Percentiles rank a stretch among this genome's conserved stretches.
Evolutionary conservation across 176 grass and related monocot species (phyloP).

Genomic region (Tillandsia fasciculata): DNA sequence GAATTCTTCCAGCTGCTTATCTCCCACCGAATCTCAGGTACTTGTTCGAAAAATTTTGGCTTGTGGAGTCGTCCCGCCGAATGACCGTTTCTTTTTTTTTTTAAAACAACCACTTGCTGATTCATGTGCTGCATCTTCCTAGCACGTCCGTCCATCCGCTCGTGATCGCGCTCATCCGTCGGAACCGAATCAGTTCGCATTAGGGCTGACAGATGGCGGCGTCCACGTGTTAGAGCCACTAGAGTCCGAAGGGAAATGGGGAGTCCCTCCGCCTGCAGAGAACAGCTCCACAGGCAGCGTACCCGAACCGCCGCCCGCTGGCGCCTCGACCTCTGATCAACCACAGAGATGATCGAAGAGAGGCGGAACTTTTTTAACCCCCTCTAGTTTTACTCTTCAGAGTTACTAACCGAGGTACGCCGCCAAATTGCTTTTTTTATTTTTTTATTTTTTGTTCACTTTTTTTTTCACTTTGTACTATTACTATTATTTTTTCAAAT

Average conservation of each 20-base stretch:
- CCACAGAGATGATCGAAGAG: conserved; percentile 36
- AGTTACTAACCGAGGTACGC: conserved; percentile 65
- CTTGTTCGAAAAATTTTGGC: neutral
- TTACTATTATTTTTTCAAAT: no score
- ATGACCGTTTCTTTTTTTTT: no score
- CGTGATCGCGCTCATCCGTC: conserved; percentile 88
- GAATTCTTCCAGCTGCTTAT: conserved; percentile 81
- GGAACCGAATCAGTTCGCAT: conserved; percentile 84
- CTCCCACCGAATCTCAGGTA: conserved; percentile 79
- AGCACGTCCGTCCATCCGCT: conserved; percentile 76
- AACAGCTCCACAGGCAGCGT: conserved; percentile 78
- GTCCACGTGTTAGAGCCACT: conserved; percentile 81
- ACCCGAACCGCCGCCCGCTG: conserved; percentile 46
- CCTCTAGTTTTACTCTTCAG: conserved; percentile 21
- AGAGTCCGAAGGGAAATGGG: conserved; percentile 94
- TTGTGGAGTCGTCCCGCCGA: no score
- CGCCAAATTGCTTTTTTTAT: no score
- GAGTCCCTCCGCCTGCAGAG: conserved; percentile 67
- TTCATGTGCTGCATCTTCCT: conserved; percentile 20
- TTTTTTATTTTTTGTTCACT: no score
- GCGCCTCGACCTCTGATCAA: conserved; percentile 74
- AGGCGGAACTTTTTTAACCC: conserved; percentile 27
- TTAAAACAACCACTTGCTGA: conserved; percentile 11
- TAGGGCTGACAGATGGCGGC: conserved; percentile 73
- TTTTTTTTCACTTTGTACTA: no score